A percentile compares a stretch with the other conserved stretches of the same genome.
Conservation (phyloP, 1,284 basidiomycete species). For the Leccinum griseonigrum region DNA sequence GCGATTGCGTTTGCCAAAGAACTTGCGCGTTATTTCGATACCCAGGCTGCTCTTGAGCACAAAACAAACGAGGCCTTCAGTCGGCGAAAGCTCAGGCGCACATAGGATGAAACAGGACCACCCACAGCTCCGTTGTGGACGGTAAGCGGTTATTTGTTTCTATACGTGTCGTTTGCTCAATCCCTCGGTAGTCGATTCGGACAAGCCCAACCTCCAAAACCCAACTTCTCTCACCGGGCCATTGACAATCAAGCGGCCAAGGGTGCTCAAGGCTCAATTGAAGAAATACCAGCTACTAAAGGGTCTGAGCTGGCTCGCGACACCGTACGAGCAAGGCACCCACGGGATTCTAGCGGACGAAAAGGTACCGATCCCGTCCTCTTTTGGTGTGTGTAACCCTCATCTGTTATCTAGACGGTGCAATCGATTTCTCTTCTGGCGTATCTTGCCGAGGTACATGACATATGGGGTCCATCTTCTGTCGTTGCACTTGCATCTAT, state of each 20-base stretch:
- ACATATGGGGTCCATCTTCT: slow-evolving; percentile 99
- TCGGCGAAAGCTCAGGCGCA: slow-evolving; percentile 64
- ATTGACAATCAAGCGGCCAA: slow-evolving; percentile 87
- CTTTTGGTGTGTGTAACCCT: not conserved
- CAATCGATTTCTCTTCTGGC: slow-evolving; percentile 98
- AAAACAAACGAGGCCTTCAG: slow-evolving; percentile 77
- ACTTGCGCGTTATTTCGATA: slow-evolving; percentile 86
- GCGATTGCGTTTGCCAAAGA: slow-evolving; percentile 81
- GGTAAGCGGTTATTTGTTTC: slow-evolving; percentile 43
- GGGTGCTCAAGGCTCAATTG: slow-evolving; percentile 94
- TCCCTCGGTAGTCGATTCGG: slow-evolving; percentile 74
- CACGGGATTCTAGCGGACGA: slow-evolving; percentile 98
- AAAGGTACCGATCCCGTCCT: slow-evolving; percentile 52
- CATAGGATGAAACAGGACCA: slow-evolving; percentile 40
- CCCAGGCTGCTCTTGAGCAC: slow-evolving; percentile 74
- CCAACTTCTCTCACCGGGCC: slow-evolving; percentile 91
- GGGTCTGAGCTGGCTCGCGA: no score
- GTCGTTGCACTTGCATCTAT: slow-evolving; percentile 98
- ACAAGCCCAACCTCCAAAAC: slow-evolving; percentile 99
- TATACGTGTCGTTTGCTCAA: slow-evolving; percentile 2
- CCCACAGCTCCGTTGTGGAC: slow-evolving; percentile 55
- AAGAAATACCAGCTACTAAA: slow-evolving; percentile 85
- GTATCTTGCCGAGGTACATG: slow-evolving; percentile 95
- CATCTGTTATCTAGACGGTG: slow-evolving; percentile 68
- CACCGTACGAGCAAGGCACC: slow-evolving; percentile 58